Evolutionary conservation across 176 grass and related monocot genomes (phyloP).

Genomic region (Musa troglodytarum): DNA sequence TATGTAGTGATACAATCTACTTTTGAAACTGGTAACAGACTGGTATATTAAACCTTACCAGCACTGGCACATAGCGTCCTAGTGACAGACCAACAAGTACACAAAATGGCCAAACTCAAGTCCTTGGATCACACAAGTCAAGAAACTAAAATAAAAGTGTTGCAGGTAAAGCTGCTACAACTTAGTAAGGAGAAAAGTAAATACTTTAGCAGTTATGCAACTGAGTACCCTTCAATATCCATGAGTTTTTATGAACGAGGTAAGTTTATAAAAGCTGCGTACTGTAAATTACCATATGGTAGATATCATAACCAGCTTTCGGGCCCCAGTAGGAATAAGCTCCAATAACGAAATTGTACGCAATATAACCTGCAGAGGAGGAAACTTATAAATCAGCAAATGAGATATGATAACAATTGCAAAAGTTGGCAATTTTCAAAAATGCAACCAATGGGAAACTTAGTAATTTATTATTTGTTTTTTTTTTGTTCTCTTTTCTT

Average conservation of each 20-base stretch:
- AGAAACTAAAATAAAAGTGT: no score
- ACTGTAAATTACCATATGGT: conserved; percentile 64
- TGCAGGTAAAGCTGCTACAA: no score
- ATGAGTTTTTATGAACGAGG: not conserved
- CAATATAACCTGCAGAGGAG: conserved; percentile 61
- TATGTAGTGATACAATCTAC: no score
- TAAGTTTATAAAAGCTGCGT: not conserved
- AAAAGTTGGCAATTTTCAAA: not conserved
- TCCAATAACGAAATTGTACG: conserved; percentile 96
- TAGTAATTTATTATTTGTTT: no score
- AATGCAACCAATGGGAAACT: no score
- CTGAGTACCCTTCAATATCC: not conserved
- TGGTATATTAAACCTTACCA: no score
- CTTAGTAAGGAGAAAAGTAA: not conserved
- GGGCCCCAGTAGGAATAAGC: conserved; percentile 99
- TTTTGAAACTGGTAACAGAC: no score
- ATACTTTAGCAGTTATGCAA: not conserved
- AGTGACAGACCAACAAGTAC: no score
- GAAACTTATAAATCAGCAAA: not conserved
- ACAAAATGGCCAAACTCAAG: no score
- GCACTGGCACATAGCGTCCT: no score
- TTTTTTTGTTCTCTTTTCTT: no score
- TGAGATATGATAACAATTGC: not conserved
- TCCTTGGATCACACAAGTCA: no score
- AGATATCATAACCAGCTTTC: conserved; percentile 86